Evolutionary conservation across 2,329 filamentous ascomycete genomes (phyloP).

Genomic region (Acrodontium crateriforme): DNA sequence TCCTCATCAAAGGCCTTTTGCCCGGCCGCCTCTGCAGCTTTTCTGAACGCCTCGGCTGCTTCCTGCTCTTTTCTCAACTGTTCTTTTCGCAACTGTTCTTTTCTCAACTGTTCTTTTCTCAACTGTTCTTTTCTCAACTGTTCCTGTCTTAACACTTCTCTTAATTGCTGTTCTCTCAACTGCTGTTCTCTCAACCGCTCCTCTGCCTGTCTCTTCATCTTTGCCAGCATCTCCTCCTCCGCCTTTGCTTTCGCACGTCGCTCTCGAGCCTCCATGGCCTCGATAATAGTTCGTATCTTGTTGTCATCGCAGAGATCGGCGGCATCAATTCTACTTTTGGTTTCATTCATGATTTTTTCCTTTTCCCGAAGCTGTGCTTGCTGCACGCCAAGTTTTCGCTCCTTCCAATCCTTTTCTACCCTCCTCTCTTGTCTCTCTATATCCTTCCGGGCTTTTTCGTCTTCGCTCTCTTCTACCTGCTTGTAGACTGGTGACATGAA

Average conservation of each 20-base stretch:
- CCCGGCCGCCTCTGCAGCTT: not conserved
- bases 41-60: constrained; percentile 6
- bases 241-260: constrained; percentile 5
- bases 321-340: constrained; percentile 8
- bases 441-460: constrained; percentile 22
- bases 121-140: constrained; percentile 1
- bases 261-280: constrained; percentile 3
- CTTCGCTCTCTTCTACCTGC: constrained; percentile 17
- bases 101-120: constrained; percentile 1
- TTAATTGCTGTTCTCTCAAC: too few species aligned
- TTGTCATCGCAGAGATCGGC: constrained; percentile 10
- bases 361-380: constrained; percentile 10
- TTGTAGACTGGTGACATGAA: constrained; percentile 19
- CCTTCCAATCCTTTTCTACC: constrained; percentile 22
- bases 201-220: constrained; percentile 4
- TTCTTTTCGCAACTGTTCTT: constrained; percentile 5
- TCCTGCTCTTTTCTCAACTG: constrained; percentile 6
- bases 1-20: not conserved
- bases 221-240: constrained; percentile 6
- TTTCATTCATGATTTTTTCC: constrained; percentile 5
- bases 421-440: constrained; percentile 19
- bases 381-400: constrained; percentile 13
- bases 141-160: constrained; percentile 1
- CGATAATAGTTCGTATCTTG: constrained; percentile 6
- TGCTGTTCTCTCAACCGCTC: constrained; percentile 2